Evolutionary conservation across 805 yeast species (phyloP).

Genomic region (Vanderwaltozyma verrucispora): DNA sequence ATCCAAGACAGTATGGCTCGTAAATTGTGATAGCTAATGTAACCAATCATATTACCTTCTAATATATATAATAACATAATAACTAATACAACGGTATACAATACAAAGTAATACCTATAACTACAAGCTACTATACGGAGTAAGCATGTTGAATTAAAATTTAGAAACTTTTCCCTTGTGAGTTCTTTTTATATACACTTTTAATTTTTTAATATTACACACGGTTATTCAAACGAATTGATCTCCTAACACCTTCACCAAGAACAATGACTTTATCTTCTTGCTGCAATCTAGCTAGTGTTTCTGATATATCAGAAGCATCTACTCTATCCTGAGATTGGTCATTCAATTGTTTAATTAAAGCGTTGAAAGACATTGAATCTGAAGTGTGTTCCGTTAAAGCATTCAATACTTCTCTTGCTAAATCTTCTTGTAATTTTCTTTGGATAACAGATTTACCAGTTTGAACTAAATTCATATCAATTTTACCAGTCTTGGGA

Average conservation of each 20-base stretch:
- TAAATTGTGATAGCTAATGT: too few relatives aligned
- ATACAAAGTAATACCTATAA: too few relatives aligned
- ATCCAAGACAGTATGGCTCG: too few relatives aligned
- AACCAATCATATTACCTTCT: too few relatives aligned
- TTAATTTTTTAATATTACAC: conserved; percentile 5
- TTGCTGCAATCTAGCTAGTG: conserved; percentile 52
- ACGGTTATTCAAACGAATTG: conserved; percentile 34
- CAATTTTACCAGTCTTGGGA: conserved; percentile 92
- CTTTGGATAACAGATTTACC: conserved; percentile 88
- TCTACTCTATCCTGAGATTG: conserved; percentile 50
- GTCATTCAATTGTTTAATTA: conserved; percentile 55
- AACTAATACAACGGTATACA: too few relatives aligned
- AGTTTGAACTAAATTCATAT: conserved; percentile 94
- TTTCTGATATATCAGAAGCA: conserved; percentile 58
- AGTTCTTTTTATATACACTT: background rate
- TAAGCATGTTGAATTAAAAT: too few relatives aligned
- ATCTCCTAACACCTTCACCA: conserved; percentile 65
- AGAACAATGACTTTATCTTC: conserved; percentile 60
- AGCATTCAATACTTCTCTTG: conserved; percentile 46
- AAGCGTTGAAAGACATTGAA: conserved; percentile 46
- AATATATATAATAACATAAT: too few relatives aligned
- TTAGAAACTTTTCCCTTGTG: too few relatives aligned
- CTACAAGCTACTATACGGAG: too few relatives aligned
- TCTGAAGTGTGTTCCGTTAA: conserved; percentile 41
- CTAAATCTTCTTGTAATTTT: conserved; percentile 60